A percentile compares a stretch with the other conserved stretches of the same genome.
These are phyloP conservation scores for Yarrowia phangngaensis DNA, from an alignment of 805 yeast species.

Conservation along the genomic window DNA sequence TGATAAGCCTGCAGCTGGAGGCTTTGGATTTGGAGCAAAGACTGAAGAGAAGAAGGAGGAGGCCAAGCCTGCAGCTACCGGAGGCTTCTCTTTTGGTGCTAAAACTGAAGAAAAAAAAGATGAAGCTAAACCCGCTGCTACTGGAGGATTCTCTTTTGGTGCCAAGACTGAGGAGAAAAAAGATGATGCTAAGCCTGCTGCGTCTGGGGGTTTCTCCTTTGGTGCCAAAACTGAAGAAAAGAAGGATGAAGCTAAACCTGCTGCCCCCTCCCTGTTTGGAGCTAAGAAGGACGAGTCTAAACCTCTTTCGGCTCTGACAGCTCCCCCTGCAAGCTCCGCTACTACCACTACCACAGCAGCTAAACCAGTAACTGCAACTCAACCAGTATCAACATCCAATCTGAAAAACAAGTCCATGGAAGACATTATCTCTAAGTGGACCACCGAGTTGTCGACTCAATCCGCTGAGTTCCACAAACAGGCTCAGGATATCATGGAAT, in stretches of 20 bases:
- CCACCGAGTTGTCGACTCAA: conserved; percentile 71
- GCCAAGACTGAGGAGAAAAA: conserved; percentile 29
- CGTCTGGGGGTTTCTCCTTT: conserved; percentile 9
- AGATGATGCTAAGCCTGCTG: conserved; percentile 4
- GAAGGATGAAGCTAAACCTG: conserved; percentile 30
- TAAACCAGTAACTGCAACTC: conserved; percentile 40
- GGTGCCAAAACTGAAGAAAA: conserved; percentile 29
- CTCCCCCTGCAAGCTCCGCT: conserved; percentile 17
- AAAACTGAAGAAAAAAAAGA: conserved; percentile 29
- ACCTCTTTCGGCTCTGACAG: conserved; percentile 5
- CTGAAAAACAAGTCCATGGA: conserved; percentile 89
- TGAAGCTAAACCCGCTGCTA: conserved; percentile 25
- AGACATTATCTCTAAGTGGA: conserved; percentile 90
- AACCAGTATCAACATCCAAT: conserved; percentile 54
- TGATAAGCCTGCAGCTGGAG: background rate
- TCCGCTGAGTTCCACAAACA: conserved; percentile 71
- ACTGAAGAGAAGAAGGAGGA: conserved; percentile 28
- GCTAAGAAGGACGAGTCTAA: conserved; percentile 11
- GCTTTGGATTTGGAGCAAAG: conserved; percentile 14
- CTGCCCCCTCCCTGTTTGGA: conserved; percentile 10
- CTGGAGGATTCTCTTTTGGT: conserved; percentile 36
- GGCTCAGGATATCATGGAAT: conserved; percentile 66
- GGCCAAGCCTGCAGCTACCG: conserved; percentile 30
- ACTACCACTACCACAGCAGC: conserved; percentile 22
- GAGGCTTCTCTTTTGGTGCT: conserved; percentile 31